These are phyloP conservation scores for Sporothrix pseudoabietina DNA, from an alignment of 2,329 filamentous ascomycete genomes.

Conservation along the genomic window DNA sequence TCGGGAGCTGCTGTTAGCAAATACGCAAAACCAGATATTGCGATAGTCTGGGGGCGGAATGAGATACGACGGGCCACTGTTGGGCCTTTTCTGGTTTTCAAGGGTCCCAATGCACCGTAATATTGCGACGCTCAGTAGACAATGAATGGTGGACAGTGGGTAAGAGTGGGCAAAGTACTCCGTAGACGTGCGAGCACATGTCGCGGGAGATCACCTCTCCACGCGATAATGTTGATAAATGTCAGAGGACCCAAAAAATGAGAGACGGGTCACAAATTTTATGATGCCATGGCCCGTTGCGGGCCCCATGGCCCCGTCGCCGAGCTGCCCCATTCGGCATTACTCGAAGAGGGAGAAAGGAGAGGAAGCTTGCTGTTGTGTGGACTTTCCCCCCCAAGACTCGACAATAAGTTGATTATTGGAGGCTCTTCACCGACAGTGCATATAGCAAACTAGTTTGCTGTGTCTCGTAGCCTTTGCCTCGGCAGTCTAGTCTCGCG, in stretches of 20 bases:
- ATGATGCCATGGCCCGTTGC: constrained; percentile 1
- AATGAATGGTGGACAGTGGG: no score
- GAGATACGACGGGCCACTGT: neutral
- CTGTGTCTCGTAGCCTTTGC: neutral
- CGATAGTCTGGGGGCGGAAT: neutral
- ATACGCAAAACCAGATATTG: constrained; percentile 10
- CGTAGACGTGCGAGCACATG: neutral
- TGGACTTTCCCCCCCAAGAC: neutral
- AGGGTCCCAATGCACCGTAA: neutral
- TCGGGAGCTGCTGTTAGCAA: neutral
- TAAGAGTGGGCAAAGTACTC: neutral
- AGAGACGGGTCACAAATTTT: neutral
- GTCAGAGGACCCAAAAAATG: neutral
- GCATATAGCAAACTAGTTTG: no score
- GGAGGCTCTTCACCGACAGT: neutral
- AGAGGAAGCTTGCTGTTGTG: neutral
- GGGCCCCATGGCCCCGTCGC: neutral
- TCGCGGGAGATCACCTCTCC: neutral
- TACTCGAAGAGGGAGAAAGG: neutral
- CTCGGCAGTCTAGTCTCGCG: neutral
- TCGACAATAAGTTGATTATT: neutral
- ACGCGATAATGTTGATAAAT: neutral
- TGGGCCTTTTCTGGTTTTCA: constrained; percentile 3
- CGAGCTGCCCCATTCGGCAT: neutral
- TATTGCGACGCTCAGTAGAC: constrained; percentile 17